Percentiles rank a stretch among this genome's conserved stretches.
These are phyloP conservation scores for Amanita exitialis DNA, from an alignment of 768 basidiomycete species.

Conservation along the genomic window DNA sequence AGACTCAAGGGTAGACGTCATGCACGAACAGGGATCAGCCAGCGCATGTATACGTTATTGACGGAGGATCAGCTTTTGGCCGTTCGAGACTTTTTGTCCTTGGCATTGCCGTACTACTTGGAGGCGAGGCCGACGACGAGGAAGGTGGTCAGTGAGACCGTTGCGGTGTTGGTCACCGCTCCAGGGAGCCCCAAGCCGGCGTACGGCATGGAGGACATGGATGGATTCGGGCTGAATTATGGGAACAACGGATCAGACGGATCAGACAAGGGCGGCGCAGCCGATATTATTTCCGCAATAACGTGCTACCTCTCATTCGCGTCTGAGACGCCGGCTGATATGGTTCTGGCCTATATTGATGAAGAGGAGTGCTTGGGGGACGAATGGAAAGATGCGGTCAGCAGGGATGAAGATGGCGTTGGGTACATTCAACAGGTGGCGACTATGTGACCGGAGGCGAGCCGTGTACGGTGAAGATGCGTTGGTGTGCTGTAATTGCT, in stretches of 20 bases:
- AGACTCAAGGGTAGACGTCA: not conserved
- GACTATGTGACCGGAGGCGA: not conserved
- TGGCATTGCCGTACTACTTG: conserved; percentile 25
- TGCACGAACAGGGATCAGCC: not conserved
- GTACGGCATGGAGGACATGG: not conserved
- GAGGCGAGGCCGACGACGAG: conserved; percentile 10
- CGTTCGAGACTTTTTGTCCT: conserved; percentile 32
- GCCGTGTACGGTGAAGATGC: not conserved
- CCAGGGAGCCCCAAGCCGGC: conserved; percentile 7
- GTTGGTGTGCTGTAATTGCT: too few relatives aligned
- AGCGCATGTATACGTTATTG: conserved; percentile 13
- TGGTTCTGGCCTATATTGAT: conserved; percentile 13
- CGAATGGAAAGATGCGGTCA: conserved; percentile 14
- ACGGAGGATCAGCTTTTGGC: conserved; percentile 24
- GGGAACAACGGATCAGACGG: not conserved
- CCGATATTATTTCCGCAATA: conserved; percentile 16
- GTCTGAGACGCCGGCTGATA: conserved; percentile 12
- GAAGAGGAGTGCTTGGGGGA: conserved; percentile 12
- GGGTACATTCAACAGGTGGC: conserved; percentile 11
- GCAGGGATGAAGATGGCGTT: conserved; percentile 10
- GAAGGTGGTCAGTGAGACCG: conserved; percentile 8
- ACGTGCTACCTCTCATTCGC: conserved; percentile 17
- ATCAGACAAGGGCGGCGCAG: conserved; percentile 7
- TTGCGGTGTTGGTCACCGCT: conserved; percentile 14
- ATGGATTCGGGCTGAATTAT: not conserved